Evolutionary conservation across 2,329 filamentous ascomycete species (phyloP), one percentile per base, ranked within the genome.

Genomic region (Ascochyta koolunga): DNA sequence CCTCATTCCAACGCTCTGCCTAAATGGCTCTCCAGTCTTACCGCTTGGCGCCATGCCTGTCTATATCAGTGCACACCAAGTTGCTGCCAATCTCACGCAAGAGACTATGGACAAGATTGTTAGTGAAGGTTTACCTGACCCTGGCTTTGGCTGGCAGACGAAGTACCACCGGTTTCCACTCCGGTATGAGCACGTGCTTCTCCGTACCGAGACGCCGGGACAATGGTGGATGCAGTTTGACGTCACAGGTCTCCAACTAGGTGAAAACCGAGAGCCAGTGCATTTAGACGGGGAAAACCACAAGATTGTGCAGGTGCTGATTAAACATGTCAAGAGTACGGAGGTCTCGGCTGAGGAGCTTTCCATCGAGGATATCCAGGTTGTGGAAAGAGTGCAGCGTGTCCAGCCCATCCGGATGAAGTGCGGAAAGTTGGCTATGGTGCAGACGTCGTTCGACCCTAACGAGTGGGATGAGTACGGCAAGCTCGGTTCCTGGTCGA

Each of bases 381-480:
- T 70, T 15, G 56, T 71, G 10, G 59, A 61, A 15, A 58, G 57
- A 1, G 51, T 59, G 16, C 57, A 67, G 24, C 59, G 59, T 13
- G 40, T 31, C 7, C 48, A 63, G 40, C 67, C 68, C 11, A 58
- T 62, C 37, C 59, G 43, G 33, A 71, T 70, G 68, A 60, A 63
- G 32, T 71, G 70, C 32, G 69, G 70, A 4, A 68, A 57, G 32
- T 46, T 60, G 27, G 67, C 66, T 5, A 66, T 67, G 54, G 31
- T 63, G n/a, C 49, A 50, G 32, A 70, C 66, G 0, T 31, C 50
- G 3, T 71, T 61, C 48, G 63, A 70, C 16, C 67, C 69, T 1
- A 41, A 54, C 11, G 64, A 71, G 27, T 71, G 70, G 70, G 70
- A 72, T 42, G 48, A 60, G 27, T 68, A 64, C 50, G 69, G 69